phyloP scores from a whole-genome alignment of 805 yeast species.

The Wickerhamomyces bisporus region DNA sequence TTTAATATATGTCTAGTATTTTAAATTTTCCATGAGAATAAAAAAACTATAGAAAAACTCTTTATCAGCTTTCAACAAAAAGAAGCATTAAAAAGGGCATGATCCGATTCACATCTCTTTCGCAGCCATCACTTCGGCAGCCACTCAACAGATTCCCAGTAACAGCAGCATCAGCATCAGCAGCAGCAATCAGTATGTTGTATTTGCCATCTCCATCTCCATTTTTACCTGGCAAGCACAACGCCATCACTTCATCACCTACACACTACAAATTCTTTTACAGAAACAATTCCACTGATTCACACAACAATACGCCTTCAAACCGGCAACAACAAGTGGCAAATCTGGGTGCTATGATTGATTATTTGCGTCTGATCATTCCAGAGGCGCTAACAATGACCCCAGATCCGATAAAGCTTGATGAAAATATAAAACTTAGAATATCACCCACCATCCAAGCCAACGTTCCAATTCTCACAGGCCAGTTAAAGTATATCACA shows the following conservation, averaged over 20 bases:
- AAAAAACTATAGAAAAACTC: too few relatives aligned
- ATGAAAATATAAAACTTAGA: slow-evolving; percentile 43
- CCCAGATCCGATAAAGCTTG: slow-evolving; percentile 38
- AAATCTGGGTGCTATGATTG: slow-evolving; percentile 50
- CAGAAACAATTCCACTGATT: neutral
- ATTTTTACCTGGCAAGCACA: too few relatives aligned
- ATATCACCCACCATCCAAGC: slow-evolving; percentile 53
- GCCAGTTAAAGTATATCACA: slow-evolving; percentile 49
- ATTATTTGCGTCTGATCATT: slow-evolving; percentile 39
- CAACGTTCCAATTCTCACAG: slow-evolving; percentile 50
- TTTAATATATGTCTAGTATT: too few relatives aligned
- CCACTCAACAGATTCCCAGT: neutral
- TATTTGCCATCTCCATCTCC: too few relatives aligned
- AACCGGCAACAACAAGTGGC: slow-evolving; percentile 17
- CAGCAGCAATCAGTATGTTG: too few relatives aligned
- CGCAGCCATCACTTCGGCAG: neutral
- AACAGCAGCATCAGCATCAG: too few relatives aligned
- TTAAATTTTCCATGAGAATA: too few relatives aligned
- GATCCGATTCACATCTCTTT: too few relatives aligned
- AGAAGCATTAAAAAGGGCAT: too few relatives aligned
- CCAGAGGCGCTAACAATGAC: slow-evolving; percentile 46
- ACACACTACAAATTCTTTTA: too few relatives aligned
- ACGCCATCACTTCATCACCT: too few relatives aligned
- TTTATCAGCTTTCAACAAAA: too few relatives aligned
- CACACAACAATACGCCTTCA: neutral